Conservation (phyloP, 768 basidiomycete genomes). For the Phylloporus rhodoxanthus region DNA sequence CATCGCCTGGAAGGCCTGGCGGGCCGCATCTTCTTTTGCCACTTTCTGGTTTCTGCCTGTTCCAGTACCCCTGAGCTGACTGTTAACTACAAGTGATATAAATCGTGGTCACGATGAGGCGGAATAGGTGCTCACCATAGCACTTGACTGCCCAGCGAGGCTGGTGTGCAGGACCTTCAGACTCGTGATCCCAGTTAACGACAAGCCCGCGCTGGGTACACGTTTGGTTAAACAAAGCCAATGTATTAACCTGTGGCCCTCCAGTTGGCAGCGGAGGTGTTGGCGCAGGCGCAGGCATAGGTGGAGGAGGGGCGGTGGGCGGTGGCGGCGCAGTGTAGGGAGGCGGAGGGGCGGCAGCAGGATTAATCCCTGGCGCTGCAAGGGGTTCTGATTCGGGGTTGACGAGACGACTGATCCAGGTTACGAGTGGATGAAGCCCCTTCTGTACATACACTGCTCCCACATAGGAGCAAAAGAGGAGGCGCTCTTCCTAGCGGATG, state of each 20-base stretch:
- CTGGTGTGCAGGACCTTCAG: conserved; percentile 46
- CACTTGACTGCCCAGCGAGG: conserved; percentile 56
- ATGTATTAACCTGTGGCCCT: conserved; percentile 30
- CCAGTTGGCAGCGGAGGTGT: conserved; percentile 18
- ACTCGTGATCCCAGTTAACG: conserved; percentile 45
- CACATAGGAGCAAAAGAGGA: conserved; percentile 55
- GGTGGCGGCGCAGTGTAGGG: conserved; percentile 20
- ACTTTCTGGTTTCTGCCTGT: conserved; percentile 53
- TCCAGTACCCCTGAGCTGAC: conserved; percentile 43
- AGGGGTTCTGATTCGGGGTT: conserved; percentile 38
- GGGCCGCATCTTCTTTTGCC: conserved; percentile 68
- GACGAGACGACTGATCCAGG: conserved; percentile 56
- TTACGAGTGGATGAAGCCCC: conserved; percentile 43
- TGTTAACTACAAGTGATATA: conserved; percentile 40
- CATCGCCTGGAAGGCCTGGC: conserved; percentile 47
- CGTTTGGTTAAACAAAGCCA: conserved; percentile 50
- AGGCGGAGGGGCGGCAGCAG: conserved; percentile 16
- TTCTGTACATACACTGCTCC: conserved; percentile 61
- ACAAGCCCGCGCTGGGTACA: conserved; percentile 41
- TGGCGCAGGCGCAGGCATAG: conserved; percentile 9
- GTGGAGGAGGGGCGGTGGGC: conserved; percentile 16
- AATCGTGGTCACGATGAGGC: neutral
- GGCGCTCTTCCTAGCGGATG: conserved; percentile 44
- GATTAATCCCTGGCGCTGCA: conserved; percentile 14
- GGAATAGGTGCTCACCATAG: conserved; percentile 35